Evolutionary conservation across 257 asterid genomes (phyloP), one percentile per base, ranked within the genome.

Genomic region (Striga asiatica): DNA sequence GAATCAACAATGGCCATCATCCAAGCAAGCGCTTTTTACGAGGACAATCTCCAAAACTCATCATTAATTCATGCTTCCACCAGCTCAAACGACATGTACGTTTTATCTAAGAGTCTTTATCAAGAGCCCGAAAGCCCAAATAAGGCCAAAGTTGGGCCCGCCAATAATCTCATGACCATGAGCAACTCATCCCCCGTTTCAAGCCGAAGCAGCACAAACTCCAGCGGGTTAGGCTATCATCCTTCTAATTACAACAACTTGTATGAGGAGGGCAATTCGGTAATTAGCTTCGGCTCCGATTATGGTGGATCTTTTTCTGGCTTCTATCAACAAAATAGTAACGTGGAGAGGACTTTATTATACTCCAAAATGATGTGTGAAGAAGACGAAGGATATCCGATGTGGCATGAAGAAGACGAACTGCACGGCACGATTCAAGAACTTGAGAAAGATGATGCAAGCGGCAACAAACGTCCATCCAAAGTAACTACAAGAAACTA

Each of bases 131-230:
- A 75, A 56, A 68, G 72, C 66, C 74, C 89, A 13, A 79, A 72
- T 9, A 79, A 74, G 62, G 46, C 73, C 6, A 25, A 25, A 0
- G 38, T 50, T 22, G 53, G 59, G 17, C 9, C 55, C 0, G 52
- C 66, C 46, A 86, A 74, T 76, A 79, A 70, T 28, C 60, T 73
- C 68, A 53, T n/a, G n/a, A n/a, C 69, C 2, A 11, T 65, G 52
- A 76, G 79, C 70, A 74, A 77, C 45, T 74, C 83, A 20, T 81
- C 95, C 4, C 66, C 94, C 0, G 84, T 76, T 0, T 84, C 97
- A 0, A 88, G 95, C 31, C 95, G 92, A 5, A 75, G 85, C 74
- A 88, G 97, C 76, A 69, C 85, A 2, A 82, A 79, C 54, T 88
- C 95, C 21, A 82, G 76, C 21, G 86, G 79, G 1, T 48, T 81